Conservation (phyloP, 2,329 filamentous ascomycete species). For the Fusarium sulawesiense region DNA sequence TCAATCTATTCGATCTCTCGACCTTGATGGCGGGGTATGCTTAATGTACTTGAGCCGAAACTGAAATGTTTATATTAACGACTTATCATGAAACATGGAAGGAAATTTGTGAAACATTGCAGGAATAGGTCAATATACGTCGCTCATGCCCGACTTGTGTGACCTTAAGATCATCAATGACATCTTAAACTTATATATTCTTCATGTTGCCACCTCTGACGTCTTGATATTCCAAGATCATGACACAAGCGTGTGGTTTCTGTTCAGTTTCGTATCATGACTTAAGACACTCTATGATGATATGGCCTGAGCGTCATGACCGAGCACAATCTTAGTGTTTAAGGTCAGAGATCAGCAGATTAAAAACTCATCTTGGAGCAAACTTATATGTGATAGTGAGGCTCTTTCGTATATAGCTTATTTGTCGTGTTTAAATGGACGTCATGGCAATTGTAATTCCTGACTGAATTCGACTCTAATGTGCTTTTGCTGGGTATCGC, state of each 20-base stretch:
- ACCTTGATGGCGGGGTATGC: background rate
- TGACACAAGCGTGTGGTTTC: background rate
- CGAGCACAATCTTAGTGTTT: background rate
- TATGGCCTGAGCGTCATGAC: background rate
- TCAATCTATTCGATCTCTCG: background rate
- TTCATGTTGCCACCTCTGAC: background rate
- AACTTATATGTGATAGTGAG: background rate
- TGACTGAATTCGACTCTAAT: background rate
- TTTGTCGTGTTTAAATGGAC: background rate
- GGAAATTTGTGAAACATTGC: background rate
- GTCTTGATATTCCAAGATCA: background rate
- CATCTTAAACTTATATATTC: background rate
- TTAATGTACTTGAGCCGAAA: background rate
- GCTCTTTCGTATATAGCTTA: background rate
- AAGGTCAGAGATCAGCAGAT: background rate
- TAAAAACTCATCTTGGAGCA: background rate
- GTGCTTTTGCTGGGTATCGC: slow-evolving; percentile 26
- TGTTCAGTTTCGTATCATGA: background rate
- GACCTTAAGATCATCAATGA: background rate
- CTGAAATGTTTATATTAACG: background rate
- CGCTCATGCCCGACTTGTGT: background rate
- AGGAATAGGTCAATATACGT: background rate
- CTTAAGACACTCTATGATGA: background rate
- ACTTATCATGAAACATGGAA: background rate
- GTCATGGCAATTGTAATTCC: background rate